A percentile compares a stretch with the other conserved stretches of the same genome.
These are phyloP conservation scores for Hamigera avellanea DNA, from an alignment of 495 filamentous ascomycete species.

Conservation along the genomic window DNA sequence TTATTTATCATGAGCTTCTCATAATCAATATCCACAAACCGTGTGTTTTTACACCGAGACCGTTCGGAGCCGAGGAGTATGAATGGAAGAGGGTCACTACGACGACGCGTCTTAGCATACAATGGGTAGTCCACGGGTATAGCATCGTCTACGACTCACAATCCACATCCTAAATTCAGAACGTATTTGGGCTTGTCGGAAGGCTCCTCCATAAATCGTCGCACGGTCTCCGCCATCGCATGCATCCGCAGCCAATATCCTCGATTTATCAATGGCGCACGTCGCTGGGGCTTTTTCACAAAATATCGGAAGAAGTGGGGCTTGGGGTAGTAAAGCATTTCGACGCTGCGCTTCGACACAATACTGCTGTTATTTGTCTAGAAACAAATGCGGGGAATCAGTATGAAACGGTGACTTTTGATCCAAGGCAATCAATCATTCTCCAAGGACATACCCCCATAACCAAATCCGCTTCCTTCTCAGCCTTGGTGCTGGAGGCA, in stretches of 20 bases:
- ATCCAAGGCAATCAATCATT: too few species aligned
- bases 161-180: constrained; percentile 83
- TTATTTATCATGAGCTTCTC: constrained; percentile 70
- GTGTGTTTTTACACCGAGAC: constrained; percentile 38
- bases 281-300: constrained; percentile 67
- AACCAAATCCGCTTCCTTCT: constrained; percentile 50
- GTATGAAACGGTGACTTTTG: background rate
- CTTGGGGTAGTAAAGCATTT: constrained; percentile 67
- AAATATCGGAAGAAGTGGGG: constrained; percentile 79
- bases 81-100: constrained; percentile 84
- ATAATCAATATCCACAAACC: constrained; percentile 84
- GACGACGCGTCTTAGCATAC: constrained; percentile 16
- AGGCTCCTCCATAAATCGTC: constrained; percentile 51
- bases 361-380: constrained; percentile 88
- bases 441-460: constrained; percentile 43
- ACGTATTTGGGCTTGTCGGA: constrained; percentile 58
- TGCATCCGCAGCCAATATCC: constrained; percentile 82
- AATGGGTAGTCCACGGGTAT: background rate
- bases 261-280: constrained; percentile 76
- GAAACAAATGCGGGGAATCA: constrained; percentile 2
- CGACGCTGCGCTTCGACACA: constrained; percentile 80
- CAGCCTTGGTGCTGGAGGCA: constrained; percentile 17
- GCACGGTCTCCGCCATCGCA: constrained; percentile 62
- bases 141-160: constrained; percentile 45
- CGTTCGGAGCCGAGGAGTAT: constrained; percentile 59